Evolutionary conservation across 1,139 yeast genomes (phyloP).

Genomic region (Ogataea hybrid): DNA sequence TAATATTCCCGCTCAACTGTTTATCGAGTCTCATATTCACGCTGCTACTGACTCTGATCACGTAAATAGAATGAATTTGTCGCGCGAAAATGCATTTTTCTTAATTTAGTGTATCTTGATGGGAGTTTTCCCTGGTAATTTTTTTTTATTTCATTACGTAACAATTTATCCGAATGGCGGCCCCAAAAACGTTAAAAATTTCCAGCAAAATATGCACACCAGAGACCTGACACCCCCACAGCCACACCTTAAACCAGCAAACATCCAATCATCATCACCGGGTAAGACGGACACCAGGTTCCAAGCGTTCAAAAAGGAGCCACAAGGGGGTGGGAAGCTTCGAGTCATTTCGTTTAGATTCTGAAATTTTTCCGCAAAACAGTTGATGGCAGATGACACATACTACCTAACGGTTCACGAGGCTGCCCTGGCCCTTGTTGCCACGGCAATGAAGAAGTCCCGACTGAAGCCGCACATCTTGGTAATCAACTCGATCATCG

Average conservation of each 20-base stretch:
- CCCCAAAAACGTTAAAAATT: not conserved
- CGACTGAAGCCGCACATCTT: conserved; percentile 59
- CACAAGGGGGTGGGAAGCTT: conserved; percentile 4
- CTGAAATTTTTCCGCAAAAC: not conserved
- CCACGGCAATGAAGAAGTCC: conserved; percentile 79
- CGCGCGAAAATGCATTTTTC: not conserved
- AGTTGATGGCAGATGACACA: conserved; percentile 43
- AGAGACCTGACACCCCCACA: conserved; percentile 2
- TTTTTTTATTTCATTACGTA: too few species aligned
- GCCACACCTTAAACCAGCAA: not conserved
- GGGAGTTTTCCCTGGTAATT: too few species aligned
- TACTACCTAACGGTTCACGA: conserved; percentile 71
- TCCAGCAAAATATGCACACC: not conserved
- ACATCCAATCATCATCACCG: conserved; percentile 11
- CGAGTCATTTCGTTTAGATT: not conserved
- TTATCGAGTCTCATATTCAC: conserved; percentile 57
- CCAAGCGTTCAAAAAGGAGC: conserved; percentile 1
- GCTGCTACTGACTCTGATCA: conserved; percentile 42
- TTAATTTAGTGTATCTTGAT: not conserved
- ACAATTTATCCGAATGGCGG: too few species aligned
- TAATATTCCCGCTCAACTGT: conserved; percentile 60
- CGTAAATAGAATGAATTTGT: conserved; percentile 1
- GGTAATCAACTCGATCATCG: conserved; percentile 60
- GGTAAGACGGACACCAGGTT: conserved; percentile 12
- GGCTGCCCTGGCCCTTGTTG: conserved; percentile 78